phyloP scores from a whole-genome alignment of 495 filamentous ascomycete genomes.

The Parathielavia appendiculata region DNA sequence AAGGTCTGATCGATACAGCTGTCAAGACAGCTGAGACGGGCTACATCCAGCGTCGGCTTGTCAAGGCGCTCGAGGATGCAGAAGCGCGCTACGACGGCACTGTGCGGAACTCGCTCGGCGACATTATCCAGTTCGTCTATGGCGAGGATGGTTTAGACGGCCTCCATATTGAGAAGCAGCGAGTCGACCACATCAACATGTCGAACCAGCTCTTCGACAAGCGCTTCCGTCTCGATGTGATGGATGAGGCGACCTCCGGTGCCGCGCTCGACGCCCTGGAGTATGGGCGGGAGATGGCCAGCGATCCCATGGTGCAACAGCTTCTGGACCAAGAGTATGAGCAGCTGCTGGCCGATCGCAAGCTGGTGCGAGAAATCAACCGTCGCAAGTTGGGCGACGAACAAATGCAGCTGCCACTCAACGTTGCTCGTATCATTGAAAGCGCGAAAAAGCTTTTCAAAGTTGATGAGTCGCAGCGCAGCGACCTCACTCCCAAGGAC shows the following conservation, averaged over 20 bases:
- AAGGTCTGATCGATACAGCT: slow-evolving; percentile 98
- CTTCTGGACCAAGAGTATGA: slow-evolving; percentile 88
- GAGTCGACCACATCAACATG: slow-evolving; percentile 75
- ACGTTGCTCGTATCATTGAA: slow-evolving; percentile 83
- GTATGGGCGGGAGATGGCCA: slow-evolving; percentile 78
- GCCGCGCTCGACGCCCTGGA: slow-evolving; percentile 67
- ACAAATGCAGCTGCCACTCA: slow-evolving; percentile 84
- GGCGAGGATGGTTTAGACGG: slow-evolving; percentile 96
- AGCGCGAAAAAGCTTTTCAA: slow-evolving; percentile 85
- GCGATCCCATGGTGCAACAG: slow-evolving; percentile 77
- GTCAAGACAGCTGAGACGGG: slow-evolving; percentile 99
- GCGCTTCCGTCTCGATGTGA: slow-evolving; percentile 87
- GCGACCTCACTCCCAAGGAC: slow-evolving; percentile 84
- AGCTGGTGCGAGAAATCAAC: slow-evolving; percentile 62
- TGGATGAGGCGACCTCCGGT: slow-evolving; percentile 62
- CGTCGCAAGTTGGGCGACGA: slow-evolving; percentile 55
- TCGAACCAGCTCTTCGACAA: slow-evolving; percentile 67
- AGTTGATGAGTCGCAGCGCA: slow-evolving; percentile 74
- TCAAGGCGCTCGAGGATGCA: slow-evolving; percentile 96
- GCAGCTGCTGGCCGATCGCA: slow-evolving; percentile 64
- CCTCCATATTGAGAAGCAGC: slow-evolving; percentile 83
- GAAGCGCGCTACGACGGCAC: slow-evolving; percentile 98
- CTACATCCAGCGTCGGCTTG: slow-evolving; percentile 96
- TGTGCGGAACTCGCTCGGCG: slow-evolving; percentile 91
- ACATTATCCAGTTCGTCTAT: slow-evolving; percentile 96